A percentile compares a stretch with the other conserved stretches of the same genome.
phyloP scores from a whole-genome alignment of 306 rosid species.

The Clitoria ternatea region DNA sequence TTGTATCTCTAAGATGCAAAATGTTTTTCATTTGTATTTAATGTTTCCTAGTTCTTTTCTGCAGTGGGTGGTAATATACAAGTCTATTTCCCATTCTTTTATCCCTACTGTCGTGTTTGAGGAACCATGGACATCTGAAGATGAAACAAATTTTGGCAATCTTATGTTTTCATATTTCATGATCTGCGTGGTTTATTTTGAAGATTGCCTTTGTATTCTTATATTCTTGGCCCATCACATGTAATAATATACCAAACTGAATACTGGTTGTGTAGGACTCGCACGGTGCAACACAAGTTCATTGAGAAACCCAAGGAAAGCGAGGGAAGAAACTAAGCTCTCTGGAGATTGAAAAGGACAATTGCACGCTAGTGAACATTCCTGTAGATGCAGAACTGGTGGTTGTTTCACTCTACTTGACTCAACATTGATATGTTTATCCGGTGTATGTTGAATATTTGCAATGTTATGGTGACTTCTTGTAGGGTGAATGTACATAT shows the following conservation, averaged over 20 bases:
- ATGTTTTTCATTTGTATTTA: not conserved
- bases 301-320: not conserved
- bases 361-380: conserved; percentile 18
- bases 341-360: conserved; percentile 20
- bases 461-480: conserved; percentile 22
- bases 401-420: conserved; percentile 29
- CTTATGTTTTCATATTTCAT: conserved; percentile 12
- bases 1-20: not conserved
- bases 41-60: not conserved
- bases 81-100: not conserved
- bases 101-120: not conserved
- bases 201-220: not conserved
- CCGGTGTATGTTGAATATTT: conserved; percentile 16
- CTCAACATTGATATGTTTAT: conserved; percentile 8
- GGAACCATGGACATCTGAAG: not conserved
- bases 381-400: conserved; percentile 22
- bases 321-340: not conserved
- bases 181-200: not conserved
- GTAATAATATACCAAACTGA: not conserved
- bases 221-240: not conserved
- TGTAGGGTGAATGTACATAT: conserved; percentile 34
- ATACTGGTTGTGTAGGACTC: conserved; percentile 13
- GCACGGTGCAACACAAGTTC: conserved; percentile 17
- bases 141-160: not conserved
- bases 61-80: not conserved